Percentiles rank a stretch among this genome's conserved stretches.
Evolutionary conservation across 768 basidiomycete species (phyloP).

Genomic region (Suillus cothurnatus): DNA sequence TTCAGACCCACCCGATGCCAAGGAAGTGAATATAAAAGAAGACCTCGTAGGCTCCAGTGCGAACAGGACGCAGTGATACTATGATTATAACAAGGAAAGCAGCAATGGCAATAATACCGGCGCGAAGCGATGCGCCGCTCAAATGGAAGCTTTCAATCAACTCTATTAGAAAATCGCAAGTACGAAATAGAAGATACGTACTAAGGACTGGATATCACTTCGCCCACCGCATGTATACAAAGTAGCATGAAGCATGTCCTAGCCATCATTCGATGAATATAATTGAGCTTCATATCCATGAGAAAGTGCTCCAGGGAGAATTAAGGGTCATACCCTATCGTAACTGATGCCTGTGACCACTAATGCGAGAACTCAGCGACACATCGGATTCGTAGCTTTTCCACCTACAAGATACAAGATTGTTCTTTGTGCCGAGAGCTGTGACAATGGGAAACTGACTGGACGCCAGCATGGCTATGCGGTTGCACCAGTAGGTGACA

Average conservation of each 20-base stretch:
- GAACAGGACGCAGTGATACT: conserved; percentile 50
- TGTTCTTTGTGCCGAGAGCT: conserved; percentile 52
- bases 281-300: conserved; percentile 34
- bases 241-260: conserved; percentile 48
- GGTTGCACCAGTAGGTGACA: conserved; percentile 29
- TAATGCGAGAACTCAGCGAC: neutral
- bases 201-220: conserved; percentile 11
- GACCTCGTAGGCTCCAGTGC: conserved; percentile 48
- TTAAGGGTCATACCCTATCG: conserved; percentile 24
- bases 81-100: conserved; percentile 46
- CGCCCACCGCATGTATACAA: conserved; percentile 46
- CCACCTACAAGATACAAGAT: conserved; percentile 41
- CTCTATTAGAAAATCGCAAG: neutral
- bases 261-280: conserved; percentile 50
- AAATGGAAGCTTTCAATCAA: conserved; percentile 8
- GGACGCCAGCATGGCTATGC: conserved; percentile 34
- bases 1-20: conserved; percentile 39
- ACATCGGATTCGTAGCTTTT: neutral
- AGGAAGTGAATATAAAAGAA: conserved; percentile 54
- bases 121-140: conserved; percentile 22
- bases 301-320: conserved; percentile 1
- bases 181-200: conserved; percentile 2
- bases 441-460: conserved; percentile 46
- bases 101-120: conserved; percentile 38
- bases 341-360: conserved; percentile 32